Evolutionary conservation across 2,329 filamentous ascomycete species (phyloP).

Genomic region (Claviceps arundinis): DNA sequence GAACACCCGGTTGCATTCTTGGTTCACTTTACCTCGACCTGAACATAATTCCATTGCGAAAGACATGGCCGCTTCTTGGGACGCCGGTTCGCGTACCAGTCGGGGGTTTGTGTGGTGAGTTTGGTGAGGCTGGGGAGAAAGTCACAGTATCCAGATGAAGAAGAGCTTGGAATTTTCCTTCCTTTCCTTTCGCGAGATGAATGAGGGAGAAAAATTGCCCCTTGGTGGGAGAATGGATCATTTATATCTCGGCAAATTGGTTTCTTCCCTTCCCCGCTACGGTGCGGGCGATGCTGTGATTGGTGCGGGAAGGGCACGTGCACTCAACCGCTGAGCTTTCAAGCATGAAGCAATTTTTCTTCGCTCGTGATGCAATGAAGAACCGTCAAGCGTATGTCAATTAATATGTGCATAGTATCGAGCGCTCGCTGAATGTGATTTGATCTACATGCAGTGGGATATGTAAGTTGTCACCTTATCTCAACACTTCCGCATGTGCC

Average conservation of each 20-base stretch:
- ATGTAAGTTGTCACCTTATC: too few species aligned
- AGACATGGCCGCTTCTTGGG: conserved; percentile 14
- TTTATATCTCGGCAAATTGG: neutral
- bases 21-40: conserved; percentile 32
- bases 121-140: too few species aligned
- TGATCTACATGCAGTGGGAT: too few species aligned
- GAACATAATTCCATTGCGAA: conserved; percentile 20
- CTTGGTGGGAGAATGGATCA: neutral
- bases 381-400: too few species aligned
- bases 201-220: neutral
- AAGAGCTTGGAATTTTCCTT: too few species aligned
- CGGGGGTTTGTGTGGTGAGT: neutral
- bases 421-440: too few species aligned
- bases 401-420: too few species aligned
- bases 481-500: neutral
- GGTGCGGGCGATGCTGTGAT: conserved; percentile 2
- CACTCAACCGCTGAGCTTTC: too few species aligned
- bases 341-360: too few species aligned
- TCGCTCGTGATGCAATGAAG: too few species aligned
- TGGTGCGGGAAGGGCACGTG: neutral
- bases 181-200: neutral
- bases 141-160: too few species aligned
- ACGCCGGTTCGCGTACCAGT: conserved; percentile 9
- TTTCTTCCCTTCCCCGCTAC: neutral
- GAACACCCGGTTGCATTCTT: conserved; percentile 35